These are phyloP conservation scores for Choanephora cucurbitarum DNA, from an alignment of 371 early-diverging fungal genomes.

Conservation along the genomic window DNA sequence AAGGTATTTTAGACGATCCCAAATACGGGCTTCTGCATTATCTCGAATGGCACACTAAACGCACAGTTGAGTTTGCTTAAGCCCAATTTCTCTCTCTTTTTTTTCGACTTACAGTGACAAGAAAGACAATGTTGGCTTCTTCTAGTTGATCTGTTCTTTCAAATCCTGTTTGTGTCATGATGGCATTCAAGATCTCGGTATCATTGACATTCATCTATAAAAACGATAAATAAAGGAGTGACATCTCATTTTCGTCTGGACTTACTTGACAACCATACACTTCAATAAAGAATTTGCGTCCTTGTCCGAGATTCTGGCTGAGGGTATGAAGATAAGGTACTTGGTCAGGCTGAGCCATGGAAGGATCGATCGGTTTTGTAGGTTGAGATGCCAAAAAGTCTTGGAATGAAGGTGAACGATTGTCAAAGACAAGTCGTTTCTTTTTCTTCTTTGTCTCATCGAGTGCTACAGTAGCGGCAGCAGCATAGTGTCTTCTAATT, in stretches of 20 bases:
- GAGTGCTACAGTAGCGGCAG: conserved; percentile 1
- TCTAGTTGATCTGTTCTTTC: conserved; percentile 54
- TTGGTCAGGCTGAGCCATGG: conserved; percentile 33
- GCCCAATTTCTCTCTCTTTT: background rate
- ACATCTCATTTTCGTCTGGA: background rate
- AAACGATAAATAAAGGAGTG: background rate
- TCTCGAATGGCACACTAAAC: conserved; percentile 75
- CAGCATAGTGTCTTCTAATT: background rate
- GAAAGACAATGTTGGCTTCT: conserved; percentile 71
- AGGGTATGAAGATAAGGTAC: conserved; percentile 61
- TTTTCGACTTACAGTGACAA: conserved; percentile 66
- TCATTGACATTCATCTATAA: conserved; percentile 76
- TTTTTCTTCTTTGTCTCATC: conserved; percentile 14
- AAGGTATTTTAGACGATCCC: conserved; percentile 65
- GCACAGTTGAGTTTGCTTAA: background rate
- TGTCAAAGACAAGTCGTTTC: conserved; percentile 63
- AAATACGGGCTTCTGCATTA: conserved; percentile 76
- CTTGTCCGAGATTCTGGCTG: conserved; percentile 39
- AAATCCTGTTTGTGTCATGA: conserved; percentile 73
- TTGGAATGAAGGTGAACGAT: conserved; percentile 67
- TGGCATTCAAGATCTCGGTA: conserved; percentile 77
- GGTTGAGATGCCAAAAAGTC: conserved; percentile 46
- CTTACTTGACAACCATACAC: conserved; percentile 78
- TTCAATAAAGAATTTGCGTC: conserved; percentile 66
- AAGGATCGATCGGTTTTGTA: conserved; percentile 21